Conservation (phyloP, 371 early-diverging fungal species). For the Mucor velutinosus region DNA sequence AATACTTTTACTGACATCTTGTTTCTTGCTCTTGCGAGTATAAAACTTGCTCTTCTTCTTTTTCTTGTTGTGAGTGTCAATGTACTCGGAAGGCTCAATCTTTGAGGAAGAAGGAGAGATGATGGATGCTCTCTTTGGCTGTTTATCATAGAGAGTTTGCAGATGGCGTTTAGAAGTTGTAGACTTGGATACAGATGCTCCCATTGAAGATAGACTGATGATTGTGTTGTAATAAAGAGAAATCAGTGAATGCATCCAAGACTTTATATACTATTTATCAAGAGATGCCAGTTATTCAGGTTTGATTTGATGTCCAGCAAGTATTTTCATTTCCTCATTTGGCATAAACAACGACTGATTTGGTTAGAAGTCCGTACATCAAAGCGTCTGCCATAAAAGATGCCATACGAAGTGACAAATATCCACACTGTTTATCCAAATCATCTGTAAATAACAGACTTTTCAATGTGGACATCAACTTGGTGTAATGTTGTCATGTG, state of each 20-base stretch:
- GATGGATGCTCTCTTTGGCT: neutral
- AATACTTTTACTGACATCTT: neutral
- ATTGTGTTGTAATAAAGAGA: neutral
- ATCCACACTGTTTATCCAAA: neutral
- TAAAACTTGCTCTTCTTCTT: neutral
- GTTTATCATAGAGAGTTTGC: neutral
- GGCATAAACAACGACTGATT: neutral
- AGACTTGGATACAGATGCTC: neutral
- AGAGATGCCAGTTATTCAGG: neutral
- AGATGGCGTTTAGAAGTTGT: neutral
- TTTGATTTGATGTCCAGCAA: neutral
- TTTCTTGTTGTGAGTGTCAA: neutral
- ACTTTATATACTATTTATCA: neutral
- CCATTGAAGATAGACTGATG: neutral
- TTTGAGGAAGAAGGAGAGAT: neutral
- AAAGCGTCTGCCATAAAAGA: neutral
- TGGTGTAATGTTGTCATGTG: neutral
- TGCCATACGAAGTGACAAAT: neutral
- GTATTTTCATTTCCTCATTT: neutral
- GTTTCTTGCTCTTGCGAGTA: neutral
- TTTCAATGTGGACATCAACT: neutral
- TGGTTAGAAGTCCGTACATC: neutral
- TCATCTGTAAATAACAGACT: neutral
- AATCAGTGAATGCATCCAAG: neutral
- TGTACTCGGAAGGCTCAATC: neutral